These are phyloP conservation scores for Salix suchowensis DNA, from an alignment of 345 rosid species.

Conservation along the genomic window DNA sequence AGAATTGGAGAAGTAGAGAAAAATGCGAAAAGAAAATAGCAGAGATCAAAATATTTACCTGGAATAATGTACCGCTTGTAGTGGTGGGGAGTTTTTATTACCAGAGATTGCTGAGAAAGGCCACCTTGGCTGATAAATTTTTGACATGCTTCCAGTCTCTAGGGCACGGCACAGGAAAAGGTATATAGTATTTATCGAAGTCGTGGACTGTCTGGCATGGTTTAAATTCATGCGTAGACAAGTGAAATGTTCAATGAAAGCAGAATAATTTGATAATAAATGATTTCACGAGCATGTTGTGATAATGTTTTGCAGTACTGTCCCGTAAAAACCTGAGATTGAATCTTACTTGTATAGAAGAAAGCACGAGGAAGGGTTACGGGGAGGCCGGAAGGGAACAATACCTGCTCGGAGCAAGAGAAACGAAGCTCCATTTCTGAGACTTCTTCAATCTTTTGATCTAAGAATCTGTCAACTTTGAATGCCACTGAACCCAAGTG, in stretches of 20 bases:
- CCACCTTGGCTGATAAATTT: conserved; percentile 46
- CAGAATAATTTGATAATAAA: neutral
- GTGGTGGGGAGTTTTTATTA: conserved; percentile 42
- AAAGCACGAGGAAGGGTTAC: neutral
- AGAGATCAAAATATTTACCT: conserved; percentile 37
- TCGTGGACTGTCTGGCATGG: conserved; percentile 1
- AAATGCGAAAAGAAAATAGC: neutral
- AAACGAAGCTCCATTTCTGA: conserved; percentile 48
- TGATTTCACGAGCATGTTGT: conserved; percentile 3
- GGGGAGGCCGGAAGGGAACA: neutral
- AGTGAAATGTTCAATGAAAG: neutral
- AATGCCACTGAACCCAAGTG: conserved; percentile 82
- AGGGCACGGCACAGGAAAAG: conserved; percentile 7
- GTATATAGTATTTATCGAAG: neutral
- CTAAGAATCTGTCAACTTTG: conserved; percentile 50
- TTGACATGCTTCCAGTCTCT: conserved; percentile 57
- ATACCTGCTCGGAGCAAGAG: conserved; percentile 61
- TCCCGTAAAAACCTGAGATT: neutral
- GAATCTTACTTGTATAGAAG: neutral
- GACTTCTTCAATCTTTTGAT: conserved; percentile 46
- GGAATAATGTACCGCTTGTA: conserved; percentile 65
- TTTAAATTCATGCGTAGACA: neutral
- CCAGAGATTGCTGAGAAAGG: conserved; percentile 44
- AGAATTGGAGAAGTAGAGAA: neutral
- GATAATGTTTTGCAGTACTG: neutral